Percentiles rank a stretch among this genome's conserved stretches.
Evolutionary conservation across 345 rosid genomes (phyloP).

Genomic region (Streptanthus diversifolius): DNA sequence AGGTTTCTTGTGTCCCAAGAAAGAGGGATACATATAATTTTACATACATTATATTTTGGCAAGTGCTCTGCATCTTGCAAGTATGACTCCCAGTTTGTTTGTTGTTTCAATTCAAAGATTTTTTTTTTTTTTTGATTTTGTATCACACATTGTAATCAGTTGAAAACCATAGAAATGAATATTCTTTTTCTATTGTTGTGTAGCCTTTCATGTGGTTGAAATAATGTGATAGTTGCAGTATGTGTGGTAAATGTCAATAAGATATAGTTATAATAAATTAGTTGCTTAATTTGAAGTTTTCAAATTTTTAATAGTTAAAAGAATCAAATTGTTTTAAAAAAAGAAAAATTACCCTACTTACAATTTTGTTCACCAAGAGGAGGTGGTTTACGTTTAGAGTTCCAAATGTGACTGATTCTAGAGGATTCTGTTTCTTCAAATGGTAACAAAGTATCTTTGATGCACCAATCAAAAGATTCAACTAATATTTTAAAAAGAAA

Average conservation of each 20-base stretch:
- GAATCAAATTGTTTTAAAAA: too few species aligned
- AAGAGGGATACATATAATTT: background rate
- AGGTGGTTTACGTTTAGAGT: background rate
- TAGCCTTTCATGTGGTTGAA: background rate
- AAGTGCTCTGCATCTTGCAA: background rate
- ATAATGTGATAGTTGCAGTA: background rate
- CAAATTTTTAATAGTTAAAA: too few species aligned
- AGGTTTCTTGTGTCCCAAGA: slow-evolving; percentile 21
- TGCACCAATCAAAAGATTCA: slow-evolving; percentile 17
- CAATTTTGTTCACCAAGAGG: background rate
- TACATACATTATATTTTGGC: background rate
- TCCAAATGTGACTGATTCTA: background rate
- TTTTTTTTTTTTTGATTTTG: background rate
- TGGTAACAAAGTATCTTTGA: slow-evolving; percentile 1
- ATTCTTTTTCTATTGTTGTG: background rate
- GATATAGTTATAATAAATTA: background rate
- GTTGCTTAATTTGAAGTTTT: background rate
- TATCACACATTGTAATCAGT: background rate
- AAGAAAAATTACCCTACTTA: background rate
- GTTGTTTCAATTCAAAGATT: background rate
- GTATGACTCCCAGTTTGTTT: background rate
- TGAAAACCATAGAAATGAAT: slow-evolving; percentile 8
- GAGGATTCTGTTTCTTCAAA: background rate
- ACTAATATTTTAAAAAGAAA: background rate
- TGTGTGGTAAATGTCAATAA: background rate